Evolutionary conservation across 495 filamentous ascomycete genomes (phyloP), one percentile per base, ranked within the genome.

Genomic region (Daldinia concentrica): DNA sequence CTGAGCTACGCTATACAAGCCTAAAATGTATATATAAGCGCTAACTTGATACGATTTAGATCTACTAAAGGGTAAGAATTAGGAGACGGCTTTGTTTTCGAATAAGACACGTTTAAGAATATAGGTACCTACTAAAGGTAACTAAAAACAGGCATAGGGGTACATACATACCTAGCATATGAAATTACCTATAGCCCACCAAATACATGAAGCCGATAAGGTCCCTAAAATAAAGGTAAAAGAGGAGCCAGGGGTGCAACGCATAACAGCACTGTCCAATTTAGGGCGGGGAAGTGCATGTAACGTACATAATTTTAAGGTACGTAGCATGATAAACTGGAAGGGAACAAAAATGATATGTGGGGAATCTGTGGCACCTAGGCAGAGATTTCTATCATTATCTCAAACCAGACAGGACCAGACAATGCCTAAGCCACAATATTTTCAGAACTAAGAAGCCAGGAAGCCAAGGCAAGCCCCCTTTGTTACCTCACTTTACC

Each of bases 231-330:
- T 48, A 48, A 48, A 48, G 17, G 8, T 19, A 48, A 58, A 57
- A 63, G 45, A 54, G 17, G n/a, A 57, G 45, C 54, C 43, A 66
- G 43, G 54, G 63, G 63, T 66, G 22, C 14, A 52, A 41, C 15
- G 26, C 22, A 8, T 39, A 37, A 32, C 55, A 39, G 34, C 4
- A 39, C 30, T 26, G 22, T 37, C 30, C 17, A 37, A 37, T 39
- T 19, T 37, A 62, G 51, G 58, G 68, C 68, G 61, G 61, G 67
- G 68, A 60, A 70, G 61, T 70, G 43, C 43, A 24, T 48, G 43
- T 48, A 19, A 48, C 12, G 4, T 55, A 55, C 19, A 12, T 51
- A 27, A 51, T 27, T 51, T 3, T 3, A 22, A 56, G n/a, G 27
- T 29, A 34, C 32, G 9, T 34, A 34, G 32, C 32, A 34, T 34